These are phyloP conservation scores for Gynandropsis gynandra DNA, from an alignment of 345 rosid species.

Conservation along the genomic window DNA sequence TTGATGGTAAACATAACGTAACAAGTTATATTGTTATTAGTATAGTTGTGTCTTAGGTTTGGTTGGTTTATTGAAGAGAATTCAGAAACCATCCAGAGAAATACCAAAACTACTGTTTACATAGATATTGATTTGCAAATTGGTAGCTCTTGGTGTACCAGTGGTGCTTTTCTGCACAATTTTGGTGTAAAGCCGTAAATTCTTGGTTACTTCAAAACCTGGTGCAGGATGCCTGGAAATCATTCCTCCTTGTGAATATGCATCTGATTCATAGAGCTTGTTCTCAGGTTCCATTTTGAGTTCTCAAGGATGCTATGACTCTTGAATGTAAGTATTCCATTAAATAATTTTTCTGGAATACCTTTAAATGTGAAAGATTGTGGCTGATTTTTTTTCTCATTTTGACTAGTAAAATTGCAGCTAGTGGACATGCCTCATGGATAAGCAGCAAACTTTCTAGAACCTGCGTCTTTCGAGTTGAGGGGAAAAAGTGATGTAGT, in stretches of 20 bases:
- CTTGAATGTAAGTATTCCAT: constrained; percentile 81
- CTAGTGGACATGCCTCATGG: constrained; percentile 95
- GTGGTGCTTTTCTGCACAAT: no score
- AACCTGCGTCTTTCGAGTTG: constrained; percentile 60
- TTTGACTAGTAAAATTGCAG: constrained; percentile 77
- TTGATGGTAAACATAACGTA: no score
- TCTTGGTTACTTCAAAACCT: background rate
- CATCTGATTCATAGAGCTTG: constrained; percentile 79
- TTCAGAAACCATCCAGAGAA: no score
- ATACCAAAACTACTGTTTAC: no score
- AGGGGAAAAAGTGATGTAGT: no score
- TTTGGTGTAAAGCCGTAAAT: background rate
- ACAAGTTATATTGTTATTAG: no score
- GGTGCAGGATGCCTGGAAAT: constrained; percentile 66
- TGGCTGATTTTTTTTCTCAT: constrained; percentile 9
- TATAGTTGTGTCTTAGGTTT: no score
- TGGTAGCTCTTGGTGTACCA: no score
- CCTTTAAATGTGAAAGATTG: no score
- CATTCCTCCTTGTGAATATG: constrained; percentile 79
- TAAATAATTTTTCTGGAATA: no score
- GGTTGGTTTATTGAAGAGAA: no score
- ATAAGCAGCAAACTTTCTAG: constrained; percentile 83
- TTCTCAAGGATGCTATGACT: constrained; percentile 96
- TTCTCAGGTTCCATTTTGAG: constrained; percentile 78
- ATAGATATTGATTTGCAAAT: no score